Percentiles rank a stretch among this genome's conserved stretches.
phyloP scores from a whole-genome alignment of 177 flowering plant species.

The Vitis hybrid region DNA sequence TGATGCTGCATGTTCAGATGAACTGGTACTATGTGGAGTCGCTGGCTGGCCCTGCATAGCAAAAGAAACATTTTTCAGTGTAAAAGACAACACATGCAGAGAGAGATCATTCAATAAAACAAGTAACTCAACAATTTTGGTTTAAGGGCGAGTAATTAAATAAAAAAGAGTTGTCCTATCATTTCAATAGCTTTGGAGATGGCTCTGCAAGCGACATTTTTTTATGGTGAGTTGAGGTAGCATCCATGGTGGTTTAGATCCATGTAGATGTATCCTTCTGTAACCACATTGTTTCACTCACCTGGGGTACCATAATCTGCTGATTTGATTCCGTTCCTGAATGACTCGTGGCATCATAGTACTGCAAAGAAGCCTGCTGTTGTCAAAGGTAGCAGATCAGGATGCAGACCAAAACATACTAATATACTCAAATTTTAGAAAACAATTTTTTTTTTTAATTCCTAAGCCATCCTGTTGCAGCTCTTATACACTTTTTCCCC shows the following conservation, averaged over 20 bases:
- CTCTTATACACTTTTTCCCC: not conserved
- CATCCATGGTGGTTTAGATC: not conserved
- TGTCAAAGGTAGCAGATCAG: no score
- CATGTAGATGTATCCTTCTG: not conserved
- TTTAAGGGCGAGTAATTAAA: no score
- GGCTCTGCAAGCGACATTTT: not conserved
- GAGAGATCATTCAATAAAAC: no score
- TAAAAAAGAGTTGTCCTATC: no score
- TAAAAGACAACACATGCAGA: not conserved
- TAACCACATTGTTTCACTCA: not conserved
- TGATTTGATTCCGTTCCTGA: not conserved
- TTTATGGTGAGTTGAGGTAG: no score
- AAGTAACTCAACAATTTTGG: no score
- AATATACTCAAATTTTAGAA: no score
- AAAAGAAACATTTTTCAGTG: not conserved
- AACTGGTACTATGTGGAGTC: not conserved
- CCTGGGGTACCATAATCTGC: not conserved
- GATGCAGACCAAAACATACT: no score
- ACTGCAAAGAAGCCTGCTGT: not conserved
- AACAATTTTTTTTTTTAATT: no score
- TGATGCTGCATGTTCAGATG: slow-evolving; percentile 1
- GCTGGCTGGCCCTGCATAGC: not conserved
- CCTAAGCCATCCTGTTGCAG: no score
- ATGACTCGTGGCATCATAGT: not conserved
- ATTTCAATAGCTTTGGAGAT: no score